These are phyloP conservation scores for Lentinula novae-zelandiae DNA, from an alignment of 1,284 basidiomycete genomes.

Conservation along the genomic window DNA sequence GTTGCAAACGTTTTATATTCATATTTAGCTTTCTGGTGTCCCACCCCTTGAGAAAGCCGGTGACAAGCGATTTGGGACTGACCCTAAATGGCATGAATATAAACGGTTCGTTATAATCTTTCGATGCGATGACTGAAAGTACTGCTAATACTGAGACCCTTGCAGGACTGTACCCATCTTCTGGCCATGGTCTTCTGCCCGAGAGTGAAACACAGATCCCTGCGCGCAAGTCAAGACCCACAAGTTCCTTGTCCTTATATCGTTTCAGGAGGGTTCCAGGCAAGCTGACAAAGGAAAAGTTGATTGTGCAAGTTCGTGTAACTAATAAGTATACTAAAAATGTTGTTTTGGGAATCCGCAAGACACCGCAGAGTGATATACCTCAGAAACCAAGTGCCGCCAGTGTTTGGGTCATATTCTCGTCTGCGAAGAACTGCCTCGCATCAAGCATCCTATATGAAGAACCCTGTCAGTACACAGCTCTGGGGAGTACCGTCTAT, in stretches of 20 bases:
- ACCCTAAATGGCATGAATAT: conserved; percentile 67
- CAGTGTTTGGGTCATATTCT: conserved; percentile 28
- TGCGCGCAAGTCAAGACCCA: no score
- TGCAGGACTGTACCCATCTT: conserved; percentile 23
- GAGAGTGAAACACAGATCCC: background rate
- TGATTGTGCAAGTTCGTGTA: background rate
- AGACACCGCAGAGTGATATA: background rate
- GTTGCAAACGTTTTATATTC: conserved; percentile 9
- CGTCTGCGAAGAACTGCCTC: conserved; percentile 26
- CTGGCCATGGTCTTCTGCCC: conserved; percentile 16
- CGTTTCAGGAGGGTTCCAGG: background rate
- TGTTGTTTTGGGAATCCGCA: conserved; percentile 5
- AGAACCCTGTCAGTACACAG: background rate
- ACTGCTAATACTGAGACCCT: background rate
- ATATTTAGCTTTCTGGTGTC: conserved; percentile 54
- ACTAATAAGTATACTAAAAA: background rate
- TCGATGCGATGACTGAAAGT: background rate
- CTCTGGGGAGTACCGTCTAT: background rate
- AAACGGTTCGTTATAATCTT: conserved; percentile 43
- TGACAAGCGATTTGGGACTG: conserved; percentile 64
- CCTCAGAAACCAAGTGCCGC: conserved; percentile 27
- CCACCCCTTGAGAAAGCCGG: conserved; percentile 65
- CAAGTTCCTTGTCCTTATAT: no score
- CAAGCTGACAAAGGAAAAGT: background rate
- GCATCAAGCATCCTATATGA: conserved; percentile 30